Evolutionary conservation across 345 rosid species (phyloP).

Genomic region (Triadica sebifera): DNA sequence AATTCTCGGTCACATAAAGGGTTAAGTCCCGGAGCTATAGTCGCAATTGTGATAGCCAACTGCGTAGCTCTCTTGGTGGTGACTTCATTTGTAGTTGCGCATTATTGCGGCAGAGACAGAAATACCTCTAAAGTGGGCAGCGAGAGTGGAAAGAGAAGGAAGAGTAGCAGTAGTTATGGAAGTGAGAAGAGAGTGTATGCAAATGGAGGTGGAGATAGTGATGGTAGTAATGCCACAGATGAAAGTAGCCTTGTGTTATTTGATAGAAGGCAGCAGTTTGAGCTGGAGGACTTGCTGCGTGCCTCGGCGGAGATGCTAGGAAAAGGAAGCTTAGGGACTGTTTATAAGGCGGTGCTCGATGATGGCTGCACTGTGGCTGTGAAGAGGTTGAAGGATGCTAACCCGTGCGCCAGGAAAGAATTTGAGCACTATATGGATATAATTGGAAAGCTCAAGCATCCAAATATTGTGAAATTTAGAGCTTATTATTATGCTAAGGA

Average conservation of each 20-base stretch:
- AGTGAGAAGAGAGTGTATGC: conserved; percentile 55
- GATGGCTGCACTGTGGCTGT: conserved; percentile 79
- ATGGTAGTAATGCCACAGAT: conserved; percentile 68
- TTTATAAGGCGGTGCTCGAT: conserved; percentile 86
- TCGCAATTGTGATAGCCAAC: conserved; percentile 62
- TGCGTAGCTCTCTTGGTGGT: conserved; percentile 54
- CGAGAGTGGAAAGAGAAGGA: conserved; percentile 44
- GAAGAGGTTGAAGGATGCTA: conserved; percentile 85
- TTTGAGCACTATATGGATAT: conserved; percentile 94
- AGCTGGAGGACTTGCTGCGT: conserved; percentile 75
- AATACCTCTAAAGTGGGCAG: conserved; percentile 43
- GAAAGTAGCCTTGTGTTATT: conserved; percentile 76
- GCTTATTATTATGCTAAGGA: conserved; percentile 92
- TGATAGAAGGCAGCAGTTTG: conserved; percentile 71
- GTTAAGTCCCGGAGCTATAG: conserved; percentile 56
- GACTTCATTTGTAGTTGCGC: conserved; percentile 60
- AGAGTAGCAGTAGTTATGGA: conserved; percentile 44
- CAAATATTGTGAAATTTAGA: conserved; percentile 64
- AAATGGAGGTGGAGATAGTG: conserved; percentile 60
- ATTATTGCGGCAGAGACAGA: conserved; percentile 57
- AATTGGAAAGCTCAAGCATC: conserved; percentile 75
- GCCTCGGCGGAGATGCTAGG: conserved; percentile 99
- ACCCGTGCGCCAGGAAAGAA: conserved; percentile 85
- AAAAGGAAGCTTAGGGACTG: conserved; percentile 88
- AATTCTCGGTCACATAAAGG: conserved; percentile 37